Evolutionary conservation across 108 stramenopile species (phyloP), one percentile per base, ranked within the genome.

Genomic region (Fragilariopsis cylindrus): DNA sequence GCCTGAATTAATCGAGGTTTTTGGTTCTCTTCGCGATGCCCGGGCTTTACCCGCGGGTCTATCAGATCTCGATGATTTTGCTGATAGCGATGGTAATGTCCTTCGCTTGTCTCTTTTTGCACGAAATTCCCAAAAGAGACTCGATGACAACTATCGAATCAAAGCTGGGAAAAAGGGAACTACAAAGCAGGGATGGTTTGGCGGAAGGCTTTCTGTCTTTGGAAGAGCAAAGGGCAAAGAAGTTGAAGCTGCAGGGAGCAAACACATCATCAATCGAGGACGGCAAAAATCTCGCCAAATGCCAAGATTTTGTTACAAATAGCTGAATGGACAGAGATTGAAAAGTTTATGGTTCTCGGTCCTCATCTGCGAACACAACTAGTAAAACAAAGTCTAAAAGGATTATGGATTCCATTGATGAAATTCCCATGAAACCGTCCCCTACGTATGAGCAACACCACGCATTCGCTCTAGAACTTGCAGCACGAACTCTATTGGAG

Each of bases 1-100:
- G 87, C 90, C 90, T 39, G 40, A 57, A 8, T 77, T 91, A 6
- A 73, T 93, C 54, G 90, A 90, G 9, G 86, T 87, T 11, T 69
- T 93, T 30, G 88, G 87, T 77, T 85, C 83, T 18, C 72, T 93
- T 21, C 88, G 92, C 12, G 92, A 93, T 55, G 80, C 88, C 1
- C 56, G 82, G 52, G 92, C 87, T 5, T 76, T 93, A 7, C 92
- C 92, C 8, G 65, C 80, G n/a, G 76, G 88, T 8, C 70, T 93
- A n/a, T 60, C 88, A 3, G 88, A 90, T 74, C 77, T 91, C 48
- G 92, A 93, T 58, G 92, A 93, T 67, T 93, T 93, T 80, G 92
- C 90, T 9, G 92, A 93, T 68, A 93, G 92, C 68, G 80, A 83
- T 56, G 92, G 92, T 5, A 90, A 90, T 48, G 78, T 88, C 2